Evolutionary conservation across 768 basidiomycete genomes (phyloP), one percentile per base, ranked within the genome.

Genomic region (Boletus vinaceobasis): DNA sequence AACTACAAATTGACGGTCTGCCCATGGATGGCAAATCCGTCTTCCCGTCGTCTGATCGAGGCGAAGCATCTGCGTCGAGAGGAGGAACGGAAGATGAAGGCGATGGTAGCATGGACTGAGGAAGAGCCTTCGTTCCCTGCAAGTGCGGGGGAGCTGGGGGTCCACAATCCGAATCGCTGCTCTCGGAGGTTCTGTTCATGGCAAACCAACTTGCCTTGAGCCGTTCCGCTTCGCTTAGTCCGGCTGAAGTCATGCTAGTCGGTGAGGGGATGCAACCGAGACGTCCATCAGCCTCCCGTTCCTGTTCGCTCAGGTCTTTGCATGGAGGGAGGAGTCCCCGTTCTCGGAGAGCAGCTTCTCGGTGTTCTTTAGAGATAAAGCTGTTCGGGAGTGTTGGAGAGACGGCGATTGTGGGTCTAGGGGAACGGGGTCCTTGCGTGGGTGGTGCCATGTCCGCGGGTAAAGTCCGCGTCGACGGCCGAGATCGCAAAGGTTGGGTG

Each of bases 301-400:
- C 71, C 48, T 72, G 71, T 39, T 62, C 42, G 42, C 72, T 76
- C 6, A 74, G 67, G 47, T 72, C 71, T 35, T 66, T 70, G 26
- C 55, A 38, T 2, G 79, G 77, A 23, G 85, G 83, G 2, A 81
- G 71, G 37, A 87, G 71, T 0, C 85, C 84, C 32, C 83, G 78
- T 59, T 78, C 83, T 13, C 84, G 78, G 21, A 86, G 74, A 2
- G 85, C 84, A 4, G 81, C 83, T 43, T 84, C 79, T 21, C 69
- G 50, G 21, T 60, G 56, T 7, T 55, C 53, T 38, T 48, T 65
- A 1, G 71, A 71, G 43, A 52, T n/a, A 17, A 67, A 56, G 26
- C 53, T 48, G 36, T 65, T 67, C 0, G 71, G 69, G 33, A 62
- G 61, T 0, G 62, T 46, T 3, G 64, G 57, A 1, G 68, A 45